Evolutionary conservation across 169 alveolate genomes (phyloP).

Genomic region (Perkinsus chesapeaki): DNA sequence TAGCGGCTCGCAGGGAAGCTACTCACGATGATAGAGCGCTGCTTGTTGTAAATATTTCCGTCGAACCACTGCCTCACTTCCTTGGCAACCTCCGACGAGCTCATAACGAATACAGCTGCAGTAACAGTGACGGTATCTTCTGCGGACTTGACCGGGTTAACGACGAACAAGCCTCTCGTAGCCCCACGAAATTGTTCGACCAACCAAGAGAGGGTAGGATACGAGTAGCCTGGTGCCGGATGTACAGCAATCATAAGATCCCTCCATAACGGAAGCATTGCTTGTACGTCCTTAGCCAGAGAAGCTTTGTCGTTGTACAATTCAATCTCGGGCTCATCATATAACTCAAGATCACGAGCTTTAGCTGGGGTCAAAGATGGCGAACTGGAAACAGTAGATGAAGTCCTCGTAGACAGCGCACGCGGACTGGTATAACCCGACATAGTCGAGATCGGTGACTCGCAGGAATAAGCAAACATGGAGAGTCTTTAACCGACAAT

Average conservation of each 20-base stretch:
- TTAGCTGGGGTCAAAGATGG: neutral
- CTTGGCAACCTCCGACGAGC: neutral
- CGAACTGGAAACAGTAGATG: neutral
- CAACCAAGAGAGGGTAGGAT: neutral
- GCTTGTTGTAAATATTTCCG: neutral
- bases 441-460: neutral
- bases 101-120: neutral
- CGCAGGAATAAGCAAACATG: neutral
- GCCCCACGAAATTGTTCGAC: constrained; percentile 2
- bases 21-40: neutral
- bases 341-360: neutral
- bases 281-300: neutral
- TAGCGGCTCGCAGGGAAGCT: neutral
- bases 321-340: neutral
- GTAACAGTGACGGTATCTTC: neutral
- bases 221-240: neutral
- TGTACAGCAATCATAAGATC: neutral
- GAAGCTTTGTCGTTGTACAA: neutral
- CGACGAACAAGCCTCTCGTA: neutral
- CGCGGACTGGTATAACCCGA: neutral
- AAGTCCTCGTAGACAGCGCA: neutral
- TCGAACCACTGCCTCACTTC: neutral
- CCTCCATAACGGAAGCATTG: neutral
- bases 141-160: neutral
- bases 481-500: neutral